Percentiles rank a stretch among this genome's conserved stretches.
Evolutionary conservation across 805 yeast species (phyloP).

Genomic region (Metschnikowia lachancei): DNA sequence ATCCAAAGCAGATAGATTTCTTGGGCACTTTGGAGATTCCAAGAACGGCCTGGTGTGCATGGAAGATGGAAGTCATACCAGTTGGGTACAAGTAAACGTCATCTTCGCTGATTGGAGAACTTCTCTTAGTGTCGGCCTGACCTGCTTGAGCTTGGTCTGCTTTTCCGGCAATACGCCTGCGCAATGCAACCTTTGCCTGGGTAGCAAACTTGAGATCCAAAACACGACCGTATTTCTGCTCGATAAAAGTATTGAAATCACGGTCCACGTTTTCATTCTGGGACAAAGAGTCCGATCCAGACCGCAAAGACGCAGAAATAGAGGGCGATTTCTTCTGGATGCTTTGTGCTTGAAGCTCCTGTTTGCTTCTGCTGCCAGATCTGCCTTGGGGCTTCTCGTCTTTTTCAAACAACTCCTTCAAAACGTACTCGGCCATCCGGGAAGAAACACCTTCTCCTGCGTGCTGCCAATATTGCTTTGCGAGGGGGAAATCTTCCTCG

Average conservation of each 20-base stretch:
- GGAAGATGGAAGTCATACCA: slow-evolving; percentile 91
- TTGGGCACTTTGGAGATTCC: slow-evolving; percentile 21
- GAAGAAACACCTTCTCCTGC: slow-evolving; percentile 96
- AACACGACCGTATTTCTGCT: slow-evolving; percentile 88
- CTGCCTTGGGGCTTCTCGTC: slow-evolving; percentile 19
- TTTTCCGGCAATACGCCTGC: slow-evolving; percentile 70
- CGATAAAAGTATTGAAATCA: slow-evolving; percentile 68
- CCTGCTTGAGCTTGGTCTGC: slow-evolving; percentile 43
- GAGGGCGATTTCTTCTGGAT: slow-evolving; percentile 36
- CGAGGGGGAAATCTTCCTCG: slow-evolving; percentile 51
- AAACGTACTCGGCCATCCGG: slow-evolving; percentile 79
- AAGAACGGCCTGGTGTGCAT: slow-evolving; percentile 64
- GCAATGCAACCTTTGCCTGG: slow-evolving; percentile 72
- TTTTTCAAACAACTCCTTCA: slow-evolving; percentile 50
- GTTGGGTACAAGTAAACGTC: slow-evolving; percentile 84
- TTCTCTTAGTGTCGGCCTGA: slow-evolving; percentile 26
- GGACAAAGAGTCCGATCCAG: slow-evolving; percentile 23
- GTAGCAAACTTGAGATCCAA: slow-evolving; percentile 72
- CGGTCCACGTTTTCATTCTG: slow-evolving; percentile 37
- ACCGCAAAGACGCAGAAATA: slow-evolving; percentile 27
- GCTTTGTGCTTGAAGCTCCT: slow-evolving; percentile 35
- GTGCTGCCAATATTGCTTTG: slow-evolving; percentile 94
- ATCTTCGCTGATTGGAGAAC: slow-evolving; percentile 42
- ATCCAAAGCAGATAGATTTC: slow-evolving; percentile 91
- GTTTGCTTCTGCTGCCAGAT: slow-evolving; percentile 22